Conservation (phyloP, 202 grass and related monocot genomes). For the Setaria viridis region DNA sequence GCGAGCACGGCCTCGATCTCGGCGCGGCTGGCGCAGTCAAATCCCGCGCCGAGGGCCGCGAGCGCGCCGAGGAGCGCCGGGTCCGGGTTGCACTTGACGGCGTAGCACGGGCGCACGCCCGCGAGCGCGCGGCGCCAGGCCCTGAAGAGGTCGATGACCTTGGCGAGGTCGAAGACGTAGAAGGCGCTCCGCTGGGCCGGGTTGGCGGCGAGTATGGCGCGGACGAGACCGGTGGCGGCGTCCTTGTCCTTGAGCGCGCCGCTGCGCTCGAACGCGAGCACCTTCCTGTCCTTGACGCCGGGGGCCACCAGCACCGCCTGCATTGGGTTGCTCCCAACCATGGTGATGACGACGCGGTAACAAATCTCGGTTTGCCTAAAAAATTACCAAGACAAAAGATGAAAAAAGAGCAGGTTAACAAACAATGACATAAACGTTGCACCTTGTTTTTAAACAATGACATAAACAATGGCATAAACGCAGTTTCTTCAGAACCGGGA, state of each 20-base stretch:
- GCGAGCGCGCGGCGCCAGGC: constrained; percentile 45
- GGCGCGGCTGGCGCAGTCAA: constrained; percentile 59
- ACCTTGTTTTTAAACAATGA: neutral
- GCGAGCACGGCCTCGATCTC: constrained; percentile 52
- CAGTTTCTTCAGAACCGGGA: neutral
- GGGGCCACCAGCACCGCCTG: constrained; percentile 51
- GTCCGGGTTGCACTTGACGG: constrained; percentile 64
- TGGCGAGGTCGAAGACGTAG: constrained; percentile 46
- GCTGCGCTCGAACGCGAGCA: constrained; percentile 36
- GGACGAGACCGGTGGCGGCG: constrained; percentile 36
- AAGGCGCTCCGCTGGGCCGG: constrained; percentile 48
- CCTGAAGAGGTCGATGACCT: constrained; percentile 35
- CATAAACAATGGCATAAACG: too few species aligned
- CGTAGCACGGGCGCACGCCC: constrained; percentile 55
- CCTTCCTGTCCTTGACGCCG: constrained; percentile 52
- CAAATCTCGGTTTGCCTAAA: neutral
- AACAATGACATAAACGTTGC: neutral
- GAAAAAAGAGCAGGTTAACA: neutral
- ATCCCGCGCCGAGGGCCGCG: constrained; percentile 33
- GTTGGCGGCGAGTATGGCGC: constrained; percentile 8
- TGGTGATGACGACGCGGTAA: too few species aligned
- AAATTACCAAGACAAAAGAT: neutral
- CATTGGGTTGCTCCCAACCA: constrained; percentile 20
- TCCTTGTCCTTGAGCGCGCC: constrained; percentile 47
- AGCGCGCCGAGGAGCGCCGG: constrained; percentile 35